These are phyloP conservation scores for Backusella macrospora DNA, from an alignment of 192 early-diverging fungal genomes.

Conservation along the genomic window DNA sequence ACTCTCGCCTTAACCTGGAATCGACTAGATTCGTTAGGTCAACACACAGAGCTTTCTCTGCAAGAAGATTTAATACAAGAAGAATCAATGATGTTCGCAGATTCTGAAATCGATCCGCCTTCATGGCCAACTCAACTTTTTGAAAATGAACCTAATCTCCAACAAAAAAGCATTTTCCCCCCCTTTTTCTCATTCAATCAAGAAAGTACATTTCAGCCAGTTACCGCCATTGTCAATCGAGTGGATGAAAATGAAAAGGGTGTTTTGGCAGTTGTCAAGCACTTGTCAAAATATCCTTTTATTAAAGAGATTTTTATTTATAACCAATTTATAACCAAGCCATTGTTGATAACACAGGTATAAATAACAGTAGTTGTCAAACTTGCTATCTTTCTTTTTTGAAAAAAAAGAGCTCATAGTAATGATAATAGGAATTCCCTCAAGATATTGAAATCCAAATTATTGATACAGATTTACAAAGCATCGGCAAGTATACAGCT, in stretches of 20 bases:
- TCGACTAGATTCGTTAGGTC: background rate
- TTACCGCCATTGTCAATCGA: constrained; percentile 48
- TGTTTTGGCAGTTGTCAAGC: constrained; percentile 44
- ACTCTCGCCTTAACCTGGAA: background rate
- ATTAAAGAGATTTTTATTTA: constrained; percentile 60
- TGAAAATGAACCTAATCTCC: background rate
- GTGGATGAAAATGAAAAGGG: constrained; percentile 27
- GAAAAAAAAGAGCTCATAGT: background rate
- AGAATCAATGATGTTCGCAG: background rate
- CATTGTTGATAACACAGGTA: constrained; percentile 24
- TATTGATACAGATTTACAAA: constrained; percentile 52
- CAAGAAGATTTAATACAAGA: background rate
- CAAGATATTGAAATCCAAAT: constrained; percentile 33
- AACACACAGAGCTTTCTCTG: background rate
- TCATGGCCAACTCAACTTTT: background rate
- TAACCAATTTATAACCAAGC: constrained; percentile 46
- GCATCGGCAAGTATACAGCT: constrained; percentile 39
- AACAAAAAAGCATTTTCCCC: background rate
- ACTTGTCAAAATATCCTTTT: constrained; percentile 55
- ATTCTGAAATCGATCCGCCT: constrained; percentile 8
- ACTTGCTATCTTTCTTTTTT: too few species aligned
- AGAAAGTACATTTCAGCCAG: constrained; percentile 21
- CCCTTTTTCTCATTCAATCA: background rate
- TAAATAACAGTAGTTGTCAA: background rate
- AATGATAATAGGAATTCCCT: constrained; percentile 5